Evolutionary conservation across 164 flowering plant genomes (phyloP).

Genomic region (Cinnamomum chago): DNA sequence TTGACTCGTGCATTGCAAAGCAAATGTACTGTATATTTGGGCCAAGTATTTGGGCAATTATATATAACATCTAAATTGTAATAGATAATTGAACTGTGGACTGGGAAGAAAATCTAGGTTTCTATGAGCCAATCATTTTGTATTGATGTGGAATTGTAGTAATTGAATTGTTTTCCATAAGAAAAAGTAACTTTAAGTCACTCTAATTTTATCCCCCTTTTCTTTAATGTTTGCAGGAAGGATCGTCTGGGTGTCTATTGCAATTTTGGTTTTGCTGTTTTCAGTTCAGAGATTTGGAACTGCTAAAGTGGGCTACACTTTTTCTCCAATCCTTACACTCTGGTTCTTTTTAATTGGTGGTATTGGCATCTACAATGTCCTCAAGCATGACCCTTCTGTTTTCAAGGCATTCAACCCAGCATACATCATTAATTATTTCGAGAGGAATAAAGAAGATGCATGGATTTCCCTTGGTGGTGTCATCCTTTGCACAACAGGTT

Average conservation of each 20-base stretch:
- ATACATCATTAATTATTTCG: slow-evolving; percentile 50
- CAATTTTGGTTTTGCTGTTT: slow-evolving; percentile 38
- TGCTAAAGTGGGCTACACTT: slow-evolving; percentile 62
- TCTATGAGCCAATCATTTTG: not conserved
- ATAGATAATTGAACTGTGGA: too few relatives aligned
- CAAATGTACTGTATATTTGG: not conserved
- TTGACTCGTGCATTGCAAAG: too few relatives aligned
- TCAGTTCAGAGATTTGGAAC: slow-evolving; percentile 64
- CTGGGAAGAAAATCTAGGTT: not conserved
- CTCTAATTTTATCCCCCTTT: not conserved
- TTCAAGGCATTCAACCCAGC: slow-evolving; percentile 50
- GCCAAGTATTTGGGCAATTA: not conserved
- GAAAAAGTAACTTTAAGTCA: not conserved
- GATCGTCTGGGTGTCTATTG: slow-evolving; percentile 46
- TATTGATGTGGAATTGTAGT: not conserved
- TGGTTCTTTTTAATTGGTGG: slow-evolving; percentile 51
- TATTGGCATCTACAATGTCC: slow-evolving; percentile 52
- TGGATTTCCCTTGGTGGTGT: slow-evolving; percentile 79
- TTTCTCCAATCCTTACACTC: slow-evolving; percentile 56
- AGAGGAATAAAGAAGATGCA: slow-evolving; percentile 43
- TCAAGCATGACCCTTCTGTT: slow-evolving; percentile 41
- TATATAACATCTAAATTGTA: too few relatives aligned
- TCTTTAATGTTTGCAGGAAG: slow-evolving; percentile 24
- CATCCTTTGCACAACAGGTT: slow-evolving; percentile 56
- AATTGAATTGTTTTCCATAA: not conserved